These are phyloP conservation scores for Pichia heedii DNA, from an alignment of 805 yeast species.

Conservation along the genomic window DNA sequence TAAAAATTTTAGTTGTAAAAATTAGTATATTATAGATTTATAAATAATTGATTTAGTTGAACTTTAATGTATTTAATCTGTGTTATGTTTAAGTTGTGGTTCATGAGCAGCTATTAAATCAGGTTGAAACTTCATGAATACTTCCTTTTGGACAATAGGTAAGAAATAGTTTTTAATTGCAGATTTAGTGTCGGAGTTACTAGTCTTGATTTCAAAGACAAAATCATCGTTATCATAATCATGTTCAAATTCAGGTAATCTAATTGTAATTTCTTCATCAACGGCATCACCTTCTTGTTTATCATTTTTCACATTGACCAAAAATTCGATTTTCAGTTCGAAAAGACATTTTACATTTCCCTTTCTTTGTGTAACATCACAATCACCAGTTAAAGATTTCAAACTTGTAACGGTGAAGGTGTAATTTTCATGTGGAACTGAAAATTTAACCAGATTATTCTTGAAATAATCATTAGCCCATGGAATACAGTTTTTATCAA, in stretches of 20 bases:
- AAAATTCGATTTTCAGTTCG: slow-evolving; percentile 50
- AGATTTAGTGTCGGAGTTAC: slow-evolving; percentile 29
- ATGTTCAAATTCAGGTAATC: slow-evolving; percentile 63
- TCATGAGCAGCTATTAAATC: slow-evolving; percentile 57
- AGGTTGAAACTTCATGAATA: slow-evolving; percentile 50
- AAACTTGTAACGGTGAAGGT: slow-evolving; percentile 30
- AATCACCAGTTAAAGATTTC: slow-evolving; percentile 53
- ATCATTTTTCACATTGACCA: slow-evolving; percentile 31
- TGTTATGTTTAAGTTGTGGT: slow-evolving; percentile 50
- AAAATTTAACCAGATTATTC: slow-evolving; percentile 44
- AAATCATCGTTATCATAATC: slow-evolving; percentile 66
- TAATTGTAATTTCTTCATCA: slow-evolving; percentile 34
- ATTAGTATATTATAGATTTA: background rate
- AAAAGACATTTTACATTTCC: slow-evolving; percentile 72
- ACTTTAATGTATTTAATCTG: slow-evolving; percentile 21
- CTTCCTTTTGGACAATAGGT: slow-evolving; percentile 37
- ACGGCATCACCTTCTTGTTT: slow-evolving; percentile 25
- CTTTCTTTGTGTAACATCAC: slow-evolving; percentile 78
- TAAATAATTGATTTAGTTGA: background rate
- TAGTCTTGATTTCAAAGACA: slow-evolving; percentile 37
- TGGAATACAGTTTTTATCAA: slow-evolving; percentile 87
- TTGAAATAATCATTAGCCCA: slow-evolving; percentile 80
- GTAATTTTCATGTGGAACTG: slow-evolving; percentile 28
- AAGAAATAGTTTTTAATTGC: slow-evolving; percentile 38
- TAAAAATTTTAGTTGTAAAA: background rate